Base-by-base conservation (phyloP, 352 stramenopile genomes). In the Phytophthora foliorum region DNA sequence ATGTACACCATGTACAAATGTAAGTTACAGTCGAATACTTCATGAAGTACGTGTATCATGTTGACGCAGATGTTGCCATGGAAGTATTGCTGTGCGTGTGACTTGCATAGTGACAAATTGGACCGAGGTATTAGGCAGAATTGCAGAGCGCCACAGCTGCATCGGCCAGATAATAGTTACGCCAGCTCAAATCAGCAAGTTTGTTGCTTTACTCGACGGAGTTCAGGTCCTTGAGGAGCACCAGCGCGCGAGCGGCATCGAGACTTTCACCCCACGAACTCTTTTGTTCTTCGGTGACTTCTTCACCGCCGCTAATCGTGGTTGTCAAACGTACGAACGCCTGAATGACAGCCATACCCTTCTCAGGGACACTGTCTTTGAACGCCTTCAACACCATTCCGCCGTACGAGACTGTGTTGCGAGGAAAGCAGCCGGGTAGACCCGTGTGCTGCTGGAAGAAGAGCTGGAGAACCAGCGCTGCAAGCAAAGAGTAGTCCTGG, bases 361-460 rank as follows among this genome's bases (percentile, higher is more conserved):
- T 74, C 53, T 76, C 58, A 14, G 80, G 67, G n/a, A 84, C 67
- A 5, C 60, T 69, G 42, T 72, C 52, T 21, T 60, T 38, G 45
- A 93, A 84, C 19, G 74, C 78, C 22, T 73, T 69, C 38, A 93
- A 45, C 36, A 90, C 65, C 60, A 79, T 82, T 17, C 27, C 25
- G 7, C 70, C 63, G n/a, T 84, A 82, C 6, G 63, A 52, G 11
- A 83, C 17, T 22, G 67, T 69, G n/a, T 74, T 61, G 19, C 52
- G 57, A 19, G 85, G 85, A 39, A 93, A 84, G 36, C 72, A 76
- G 24, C 58, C 67, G 2, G 81, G 81, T 31, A 94, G 65, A 0
- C 79, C 72, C 6, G 81, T 90, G 11, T 56, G 67, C 53, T 94
- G 84, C 72, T 94, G 86, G 59, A 94, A 91, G 22, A 92, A 83